Percentiles rank a stretch among this genome's conserved stretches.
Evolutionary conservation across 164 flowering plant genomes (phyloP).

Genomic region (Cinnamomum chago): DNA sequence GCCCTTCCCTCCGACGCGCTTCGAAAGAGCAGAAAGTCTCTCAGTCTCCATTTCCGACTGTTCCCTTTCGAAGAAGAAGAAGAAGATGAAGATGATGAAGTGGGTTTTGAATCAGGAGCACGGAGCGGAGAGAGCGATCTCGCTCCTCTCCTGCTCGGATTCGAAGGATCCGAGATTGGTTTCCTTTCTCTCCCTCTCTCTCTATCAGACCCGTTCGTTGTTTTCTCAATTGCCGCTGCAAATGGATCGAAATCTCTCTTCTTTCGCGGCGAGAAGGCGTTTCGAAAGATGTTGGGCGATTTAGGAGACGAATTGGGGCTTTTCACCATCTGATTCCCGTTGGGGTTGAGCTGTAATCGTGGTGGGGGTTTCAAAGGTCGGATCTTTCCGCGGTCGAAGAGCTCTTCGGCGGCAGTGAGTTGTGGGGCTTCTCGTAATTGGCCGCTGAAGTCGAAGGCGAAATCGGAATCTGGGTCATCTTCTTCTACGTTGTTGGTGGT

Average conservation of each 20-base stretch:
- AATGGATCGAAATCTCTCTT: conserved; percentile 27
- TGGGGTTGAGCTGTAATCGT: conserved; percentile 15
- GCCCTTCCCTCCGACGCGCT: conserved; percentile 95
- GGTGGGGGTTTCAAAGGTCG: conserved; percentile 48
- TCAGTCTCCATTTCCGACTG: conserved; percentile 63
- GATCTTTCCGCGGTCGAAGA: conserved; percentile 68
- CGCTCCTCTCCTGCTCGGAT: conserved; percentile 37
- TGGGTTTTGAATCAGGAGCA: conserved; percentile 16
- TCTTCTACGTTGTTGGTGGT: neutral
- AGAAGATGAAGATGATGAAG: neutral
- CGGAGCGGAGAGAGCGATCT: conserved; percentile 70
- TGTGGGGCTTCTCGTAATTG: conserved; percentile 29
- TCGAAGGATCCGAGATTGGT: conserved; percentile 7
- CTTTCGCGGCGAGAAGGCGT: conserved; percentile 37
- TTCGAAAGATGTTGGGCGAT: conserved; percentile 30
- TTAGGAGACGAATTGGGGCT: conserved; percentile 18
- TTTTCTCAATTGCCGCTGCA: conserved; percentile 17
- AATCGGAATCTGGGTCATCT: conserved; percentile 29
- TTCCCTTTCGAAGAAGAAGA: neutral
- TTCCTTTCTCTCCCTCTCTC: conserved; percentile 46
- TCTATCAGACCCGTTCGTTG: conserved; percentile 16
- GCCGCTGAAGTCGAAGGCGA: conserved; percentile 53
- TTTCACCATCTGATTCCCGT: neutral
- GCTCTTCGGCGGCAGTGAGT: conserved; percentile 53
- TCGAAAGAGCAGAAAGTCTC: conserved; percentile 70